Conservation (phyloP, 2,329 filamentous ascomycete species). For the Claviceps maximensis region DNA sequence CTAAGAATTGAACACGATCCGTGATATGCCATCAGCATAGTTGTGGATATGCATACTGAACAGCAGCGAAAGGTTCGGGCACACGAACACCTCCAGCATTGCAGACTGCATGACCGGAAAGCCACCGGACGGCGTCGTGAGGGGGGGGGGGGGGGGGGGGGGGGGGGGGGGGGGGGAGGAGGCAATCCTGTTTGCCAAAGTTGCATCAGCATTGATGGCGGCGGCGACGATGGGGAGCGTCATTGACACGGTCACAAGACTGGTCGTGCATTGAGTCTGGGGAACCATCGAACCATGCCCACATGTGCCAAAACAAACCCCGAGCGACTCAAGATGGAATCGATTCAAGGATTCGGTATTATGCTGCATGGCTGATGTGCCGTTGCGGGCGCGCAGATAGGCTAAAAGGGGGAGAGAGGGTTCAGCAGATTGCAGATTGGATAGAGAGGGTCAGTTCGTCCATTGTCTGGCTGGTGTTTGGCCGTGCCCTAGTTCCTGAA, state of each 20-base stretch:
- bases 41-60: too few relatives aligned
- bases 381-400: slow-evolving; percentile 1
- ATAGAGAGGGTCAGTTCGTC: background rate
- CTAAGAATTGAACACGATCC: too few relatives aligned
- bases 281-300: background rate
- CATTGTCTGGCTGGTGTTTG: background rate
- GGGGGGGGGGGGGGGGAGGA: background rate
- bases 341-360: too few relatives aligned
- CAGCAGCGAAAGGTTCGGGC: background rate
- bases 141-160: background rate
- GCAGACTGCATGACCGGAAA: slow-evolving; percentile 4
- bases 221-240: background rate
- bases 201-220: too few relatives aligned
- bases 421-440: background rate
- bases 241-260: background rate
- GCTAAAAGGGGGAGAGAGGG: background rate
- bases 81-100: slow-evolving; percentile 1
- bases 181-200: background rate
- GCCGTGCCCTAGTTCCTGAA: background rate
- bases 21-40: too few relatives aligned
- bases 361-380: slow-evolving; percentile 6
- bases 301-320: too few relatives aligned
- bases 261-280: background rate
- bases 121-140: background rate
- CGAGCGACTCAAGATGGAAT: too few relatives aligned